Evolutionary conservation across 768 basidiomycete species (phyloP).

Genomic region (Strobilomyces dryophilus): DNA sequence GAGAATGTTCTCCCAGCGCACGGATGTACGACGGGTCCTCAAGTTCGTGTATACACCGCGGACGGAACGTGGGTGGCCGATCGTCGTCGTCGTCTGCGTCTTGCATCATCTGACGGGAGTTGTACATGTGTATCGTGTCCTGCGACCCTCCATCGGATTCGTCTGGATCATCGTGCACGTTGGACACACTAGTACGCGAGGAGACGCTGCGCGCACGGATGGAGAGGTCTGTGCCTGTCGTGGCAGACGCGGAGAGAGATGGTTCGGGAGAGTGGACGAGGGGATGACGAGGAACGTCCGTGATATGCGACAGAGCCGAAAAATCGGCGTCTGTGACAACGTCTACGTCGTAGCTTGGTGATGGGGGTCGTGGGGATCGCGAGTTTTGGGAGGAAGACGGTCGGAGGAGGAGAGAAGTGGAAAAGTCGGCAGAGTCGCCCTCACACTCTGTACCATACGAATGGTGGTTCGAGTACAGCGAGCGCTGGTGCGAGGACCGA

Average conservation of each 20-base stretch:
- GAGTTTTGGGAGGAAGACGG: constrained; percentile 12
- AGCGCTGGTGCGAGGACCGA: constrained; percentile 5
- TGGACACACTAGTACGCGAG: constrained; percentile 22
- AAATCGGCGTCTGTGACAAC: background rate
- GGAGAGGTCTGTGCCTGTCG: constrained; percentile 32
- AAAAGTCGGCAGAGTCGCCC: constrained; percentile 17
- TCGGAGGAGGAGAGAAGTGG: constrained; percentile 23
- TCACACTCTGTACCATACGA: constrained; percentile 18
- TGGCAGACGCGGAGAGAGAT: constrained; percentile 32
- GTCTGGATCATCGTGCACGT: constrained; percentile 4
- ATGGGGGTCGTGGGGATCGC: constrained; percentile 1
- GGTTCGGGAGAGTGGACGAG: constrained; percentile 29
- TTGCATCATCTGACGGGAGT: constrained; percentile 26
- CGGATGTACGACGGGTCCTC: constrained; percentile 32
- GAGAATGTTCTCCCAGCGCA: constrained; percentile 7
- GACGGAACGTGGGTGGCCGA: constrained; percentile 23
- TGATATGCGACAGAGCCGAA: constrained; percentile 23
- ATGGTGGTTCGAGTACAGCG: constrained; percentile 17
- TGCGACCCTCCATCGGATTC: constrained; percentile 12
- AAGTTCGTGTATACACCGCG: constrained; percentile 56
- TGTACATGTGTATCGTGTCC: constrained; percentile 15
- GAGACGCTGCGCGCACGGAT: constrained; percentile 27
- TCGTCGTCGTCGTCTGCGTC: constrained; percentile 28
- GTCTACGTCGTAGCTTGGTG: background rate
- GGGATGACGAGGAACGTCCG: constrained; percentile 30